Evolutionary conservation across 345 rosid genomes (phyloP).

Genomic region (Linum lewisii): DNA sequence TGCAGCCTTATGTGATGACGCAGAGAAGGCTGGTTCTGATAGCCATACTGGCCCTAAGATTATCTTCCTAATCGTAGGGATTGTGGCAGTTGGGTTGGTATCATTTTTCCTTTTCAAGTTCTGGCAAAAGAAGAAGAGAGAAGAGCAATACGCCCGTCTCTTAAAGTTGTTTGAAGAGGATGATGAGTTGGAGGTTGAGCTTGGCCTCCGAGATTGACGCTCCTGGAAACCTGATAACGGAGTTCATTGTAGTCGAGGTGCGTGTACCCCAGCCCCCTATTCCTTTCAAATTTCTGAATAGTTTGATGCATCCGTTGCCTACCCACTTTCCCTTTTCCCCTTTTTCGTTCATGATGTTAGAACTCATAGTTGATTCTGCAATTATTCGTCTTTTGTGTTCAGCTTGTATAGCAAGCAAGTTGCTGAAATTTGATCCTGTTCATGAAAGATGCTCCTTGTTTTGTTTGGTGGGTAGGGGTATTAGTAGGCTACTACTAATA

Average conservation of each 20-base stretch:
- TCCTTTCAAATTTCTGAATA: neutral
- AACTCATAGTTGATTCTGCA: neutral
- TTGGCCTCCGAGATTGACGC: constrained; percentile 77
- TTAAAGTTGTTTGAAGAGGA: constrained; percentile 96
- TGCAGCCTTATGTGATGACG: constrained; percentile 42
- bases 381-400: neutral
- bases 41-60: constrained; percentile 40
- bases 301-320: neutral
- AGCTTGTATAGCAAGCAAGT: neutral
- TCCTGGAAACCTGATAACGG: constrained; percentile 1
- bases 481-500: no score
- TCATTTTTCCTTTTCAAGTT: constrained; percentile 64
- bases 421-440: neutral
- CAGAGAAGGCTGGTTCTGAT: constrained; percentile 33
- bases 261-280: no score
- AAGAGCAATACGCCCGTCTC: constrained; percentile 91
- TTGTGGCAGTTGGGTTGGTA: constrained; percentile 44
- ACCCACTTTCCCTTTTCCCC: neutral
- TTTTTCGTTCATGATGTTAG: neutral
- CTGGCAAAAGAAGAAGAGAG: constrained; percentile 97
- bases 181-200: constrained; percentile 94
- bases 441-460: neutral
- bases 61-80: constrained; percentile 34
- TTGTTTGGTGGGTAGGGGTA: neutral
- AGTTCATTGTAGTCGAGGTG: constrained; percentile 24